phyloP scores from a whole-genome alignment of 257 asterid species.

The Solanum paucissectum region DNA sequence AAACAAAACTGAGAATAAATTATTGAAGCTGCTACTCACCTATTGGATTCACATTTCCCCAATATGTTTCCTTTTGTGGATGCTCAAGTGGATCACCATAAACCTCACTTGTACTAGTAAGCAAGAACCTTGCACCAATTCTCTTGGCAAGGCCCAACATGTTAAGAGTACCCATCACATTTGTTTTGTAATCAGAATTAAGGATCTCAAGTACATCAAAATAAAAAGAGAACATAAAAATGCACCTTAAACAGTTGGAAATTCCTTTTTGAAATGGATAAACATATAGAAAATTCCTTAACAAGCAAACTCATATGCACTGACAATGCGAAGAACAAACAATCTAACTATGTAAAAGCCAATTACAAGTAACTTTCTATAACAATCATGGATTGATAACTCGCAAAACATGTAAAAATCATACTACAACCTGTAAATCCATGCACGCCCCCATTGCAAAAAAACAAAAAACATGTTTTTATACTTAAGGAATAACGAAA shows the following conservation, averaged over 20 bases:
- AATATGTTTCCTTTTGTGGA: conserved; percentile 95
- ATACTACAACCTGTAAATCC: background rate
- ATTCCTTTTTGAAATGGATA: background rate
- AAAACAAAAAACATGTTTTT: background rate
- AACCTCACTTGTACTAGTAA: conserved; percentile 97
- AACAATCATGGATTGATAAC: background rate
- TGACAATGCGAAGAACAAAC: background rate
- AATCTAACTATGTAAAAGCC: background rate
- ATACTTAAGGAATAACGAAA: background rate
- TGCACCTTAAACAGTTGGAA: background rate
- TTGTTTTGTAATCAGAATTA: conserved; percentile 73
- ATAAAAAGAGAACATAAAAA: background rate
- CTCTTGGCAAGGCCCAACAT: conserved; percentile 99
- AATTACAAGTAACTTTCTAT: background rate
- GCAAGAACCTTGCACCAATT: conserved; percentile 78
- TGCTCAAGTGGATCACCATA: conserved; percentile 99
- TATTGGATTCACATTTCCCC: conserved; percentile 98
- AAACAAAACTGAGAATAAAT: background rate
- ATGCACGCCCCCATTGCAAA: background rate
- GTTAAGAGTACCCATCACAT: conserved; percentile 96
- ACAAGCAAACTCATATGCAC: background rate
- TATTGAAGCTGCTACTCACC: conserved; percentile 27
- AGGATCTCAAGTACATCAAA: conserved; percentile 34
- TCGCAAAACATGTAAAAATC: background rate
- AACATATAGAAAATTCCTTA: background rate